Evolutionary conservation across 176 grass and related monocot genomes (phyloP), one percentile per base, ranked within the genome.

Genomic region (Rhipidocladum racemiflorum): DNA sequence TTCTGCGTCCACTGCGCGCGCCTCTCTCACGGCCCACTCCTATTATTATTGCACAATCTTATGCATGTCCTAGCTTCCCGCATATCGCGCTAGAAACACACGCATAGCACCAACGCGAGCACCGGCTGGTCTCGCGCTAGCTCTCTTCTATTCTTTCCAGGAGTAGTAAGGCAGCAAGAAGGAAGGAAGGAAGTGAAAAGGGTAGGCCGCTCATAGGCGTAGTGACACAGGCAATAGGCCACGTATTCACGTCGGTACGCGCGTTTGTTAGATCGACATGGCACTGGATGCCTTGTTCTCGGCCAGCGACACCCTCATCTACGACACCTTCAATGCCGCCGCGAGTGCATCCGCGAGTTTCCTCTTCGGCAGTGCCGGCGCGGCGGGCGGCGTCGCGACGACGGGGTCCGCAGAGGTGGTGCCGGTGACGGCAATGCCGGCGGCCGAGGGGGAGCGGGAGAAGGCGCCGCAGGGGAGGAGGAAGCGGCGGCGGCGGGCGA

Each of bases 401-500:
- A 25, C 65, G 32, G 48, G 42, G 2, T 12, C 27, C 30, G 59
- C 36, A 3, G 38, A 39, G 54, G 2, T 13, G 17, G 27, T 0
- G 29, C 29, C 61, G 16, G 61, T 8, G 9, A 20, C 27, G 28
- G 28, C 12, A 5, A 10, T 67, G 29, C 70, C 51, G 30, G 66
- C 46, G 20, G 18, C 10, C 20, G 51, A 39, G 0, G 68, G 9
- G 66, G 61, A 34, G 5, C 81, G 16, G 49, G 85, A 65, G 56
- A 68, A 1, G 9, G 60, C 5, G 70, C 60, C 4, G 51, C 50
- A 29, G 66, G 86, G 83, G 46, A 90, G 96, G 85, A 87, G 88
- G 85, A 95, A 95, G 91, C 70, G 91, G 83, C 85, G 87, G 70
- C 83, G 89, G 75, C 74, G 90, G 62, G 48, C 77, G 16, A 88